Percentiles rank a stretch among this genome's conserved stretches.
Conservation (phyloP, 164 flowering plant genomes). For the Buxus sempervirens region DNA sequence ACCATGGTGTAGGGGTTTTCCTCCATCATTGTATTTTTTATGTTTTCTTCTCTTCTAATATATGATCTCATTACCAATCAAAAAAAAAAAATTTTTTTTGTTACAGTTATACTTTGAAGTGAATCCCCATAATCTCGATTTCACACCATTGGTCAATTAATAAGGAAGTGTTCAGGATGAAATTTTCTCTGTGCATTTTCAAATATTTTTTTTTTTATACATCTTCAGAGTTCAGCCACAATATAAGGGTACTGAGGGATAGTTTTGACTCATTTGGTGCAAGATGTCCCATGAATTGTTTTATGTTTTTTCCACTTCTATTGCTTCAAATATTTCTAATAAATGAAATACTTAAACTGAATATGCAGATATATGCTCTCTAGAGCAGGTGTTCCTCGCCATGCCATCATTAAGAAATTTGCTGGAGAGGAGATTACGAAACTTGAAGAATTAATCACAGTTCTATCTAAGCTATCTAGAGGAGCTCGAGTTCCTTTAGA, state of each 20-base stretch:
- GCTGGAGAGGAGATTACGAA: slow-evolving; percentile 76
- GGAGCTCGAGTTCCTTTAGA: slow-evolving; percentile 93
- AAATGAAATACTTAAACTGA: slow-evolving; percentile 5
- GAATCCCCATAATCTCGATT: no score
- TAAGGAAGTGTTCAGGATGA: no score
- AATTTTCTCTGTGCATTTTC: no score
- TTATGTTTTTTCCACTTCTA: not conserved
- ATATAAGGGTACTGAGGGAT: not conserved
- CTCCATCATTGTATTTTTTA: no score
- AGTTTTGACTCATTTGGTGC: not conserved
- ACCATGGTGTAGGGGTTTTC: no score
- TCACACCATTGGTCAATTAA: no score
- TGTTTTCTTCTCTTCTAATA: no score
- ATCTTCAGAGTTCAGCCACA: not conserved
- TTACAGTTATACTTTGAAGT: no score
- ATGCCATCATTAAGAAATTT: slow-evolving; percentile 90
- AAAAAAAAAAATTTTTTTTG: no score
- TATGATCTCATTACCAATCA: no score
- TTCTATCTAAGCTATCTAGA: slow-evolving; percentile 64
- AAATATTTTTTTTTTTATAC: no score
- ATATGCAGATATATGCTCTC: slow-evolving; percentile 82
- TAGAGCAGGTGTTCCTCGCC: slow-evolving; percentile 92
- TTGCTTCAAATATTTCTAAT: slow-evolving; percentile 1
- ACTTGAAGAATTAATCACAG: slow-evolving; percentile 60
- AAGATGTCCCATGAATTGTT: not conserved